Conservation (phyloP, 345 rosid species). For the Linum tenue region DNA sequence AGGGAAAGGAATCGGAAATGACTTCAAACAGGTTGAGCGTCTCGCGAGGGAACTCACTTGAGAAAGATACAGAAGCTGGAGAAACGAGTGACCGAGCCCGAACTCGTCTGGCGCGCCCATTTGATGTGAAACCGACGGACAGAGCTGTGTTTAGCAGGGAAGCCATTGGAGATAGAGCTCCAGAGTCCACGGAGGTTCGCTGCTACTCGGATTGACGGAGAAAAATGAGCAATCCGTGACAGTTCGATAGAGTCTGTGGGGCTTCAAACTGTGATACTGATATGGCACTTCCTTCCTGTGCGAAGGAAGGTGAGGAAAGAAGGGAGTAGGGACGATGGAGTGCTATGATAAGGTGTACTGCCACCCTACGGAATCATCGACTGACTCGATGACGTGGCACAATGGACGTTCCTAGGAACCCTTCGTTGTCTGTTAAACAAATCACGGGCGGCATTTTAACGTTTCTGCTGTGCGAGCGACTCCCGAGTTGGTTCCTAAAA, state of each 20-base stretch:
- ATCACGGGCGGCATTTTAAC: too few relatives aligned
- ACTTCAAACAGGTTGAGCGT: background rate
- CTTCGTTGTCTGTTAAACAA: too few relatives aligned
- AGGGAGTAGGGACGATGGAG: background rate
- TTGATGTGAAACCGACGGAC: conserved; percentile 27
- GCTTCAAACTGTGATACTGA: too few relatives aligned
- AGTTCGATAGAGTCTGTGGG: background rate
- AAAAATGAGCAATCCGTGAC: background rate
- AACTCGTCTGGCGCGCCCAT: conserved; percentile 21
- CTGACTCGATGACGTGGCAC: background rate
- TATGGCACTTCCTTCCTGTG: background rate
- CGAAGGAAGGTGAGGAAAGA: background rate
- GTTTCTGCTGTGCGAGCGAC: too few relatives aligned
- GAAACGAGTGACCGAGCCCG: conserved; percentile 24
- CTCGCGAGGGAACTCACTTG: conserved; percentile 40
- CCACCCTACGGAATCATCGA: background rate
- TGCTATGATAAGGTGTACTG: background rate
- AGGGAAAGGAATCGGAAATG: background rate
- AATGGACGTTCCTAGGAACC: background rate
- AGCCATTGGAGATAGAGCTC: conserved; percentile 41
- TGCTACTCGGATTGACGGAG: conserved; percentile 5
- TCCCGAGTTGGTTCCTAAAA: too few relatives aligned
- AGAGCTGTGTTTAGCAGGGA: conserved; percentile 43
- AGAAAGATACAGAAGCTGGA: conserved; percentile 36
- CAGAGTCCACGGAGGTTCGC: too few relatives aligned